Base-by-base conservation (phyloP, 2,329 filamentous ascomycete species). In the Pseudogymnoascus sp. region DNA sequence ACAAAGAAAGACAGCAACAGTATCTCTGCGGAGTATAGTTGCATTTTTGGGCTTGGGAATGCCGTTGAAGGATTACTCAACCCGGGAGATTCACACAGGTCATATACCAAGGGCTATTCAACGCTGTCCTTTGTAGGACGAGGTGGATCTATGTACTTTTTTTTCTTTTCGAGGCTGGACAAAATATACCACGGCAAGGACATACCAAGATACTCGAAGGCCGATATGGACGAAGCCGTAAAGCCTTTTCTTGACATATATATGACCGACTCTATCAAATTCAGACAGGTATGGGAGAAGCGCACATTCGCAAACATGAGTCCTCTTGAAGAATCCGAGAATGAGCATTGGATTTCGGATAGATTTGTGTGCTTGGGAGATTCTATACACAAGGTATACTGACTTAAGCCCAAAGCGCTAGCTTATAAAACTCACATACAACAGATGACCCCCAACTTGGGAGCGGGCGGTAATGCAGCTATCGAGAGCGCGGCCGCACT, bases 381-480 rank as follows among this genome's bases (percentile, higher is more conserved):
- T 63, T 63, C 65, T 11, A 67, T 69, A 42, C 68, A 70, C 63
- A 70, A 71, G 60, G 70, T 76, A 72, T 15, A 64, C 67, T 17
- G n/a, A 15, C 17, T 62, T 66, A 53, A n/a, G 4, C 33, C 61
- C 26, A 9, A 62, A 36, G 21, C 11, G 5, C 17, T n/a, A 33
- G 23, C 21, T 62, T 8, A n/a, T 9, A 26, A 15, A 19, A 21
- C 9, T 61, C 62, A 66, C 11, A 65, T 61, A 5, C 17, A 57
- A 11, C 65, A 61, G 53, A 35, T 35, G 26, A 73, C 72, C 6
- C 68, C 69, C 3, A 74, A 75, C 38, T 61, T 69, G 15, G 76
- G 76, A 8, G 76, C 77, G 68, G 76, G 77, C 0, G 77, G 74
- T 15, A 78, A 78, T 65, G 71, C 68, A 63, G 75, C 76, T 1